These are phyloP conservation scores for Hylodesmum podocarpum DNA, from an alignment of 306 rosid species.

Conservation along the genomic window DNA sequence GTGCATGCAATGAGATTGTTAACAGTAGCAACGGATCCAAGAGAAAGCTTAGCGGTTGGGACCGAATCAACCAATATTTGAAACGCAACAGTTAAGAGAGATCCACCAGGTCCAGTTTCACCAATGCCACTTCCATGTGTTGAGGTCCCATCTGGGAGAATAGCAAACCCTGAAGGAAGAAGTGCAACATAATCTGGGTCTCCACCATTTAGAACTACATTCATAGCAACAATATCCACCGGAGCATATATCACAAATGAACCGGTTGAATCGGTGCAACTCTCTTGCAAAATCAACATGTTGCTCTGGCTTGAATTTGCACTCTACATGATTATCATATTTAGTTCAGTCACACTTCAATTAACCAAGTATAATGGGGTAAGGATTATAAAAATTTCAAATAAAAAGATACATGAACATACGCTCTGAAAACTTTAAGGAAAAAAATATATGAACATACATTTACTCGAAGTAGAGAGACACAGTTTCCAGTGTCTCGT, in stretches of 20 bases:
- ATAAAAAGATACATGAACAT: neutral
- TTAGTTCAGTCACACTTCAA: neutral
- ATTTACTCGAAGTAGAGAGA: conserved; percentile 84
- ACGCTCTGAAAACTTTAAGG: no score
- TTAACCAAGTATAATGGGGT: neutral
- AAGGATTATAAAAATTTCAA: neutral
- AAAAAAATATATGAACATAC: conserved; percentile 44
- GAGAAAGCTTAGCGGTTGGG: conserved; percentile 91
- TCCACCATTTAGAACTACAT: conserved; percentile 86
- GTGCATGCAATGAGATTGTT: conserved; percentile 93
- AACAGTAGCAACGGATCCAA: conserved; percentile 93
- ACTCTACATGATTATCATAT: conserved; percentile 51
- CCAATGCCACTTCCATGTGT: conserved; percentile 36
- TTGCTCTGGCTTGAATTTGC: conserved; percentile 97
- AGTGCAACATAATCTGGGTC: conserved; percentile 96
- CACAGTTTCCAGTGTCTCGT: conserved; percentile 83
- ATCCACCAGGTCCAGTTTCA: conserved; percentile 68
- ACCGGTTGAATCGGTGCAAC: conserved; percentile 77
- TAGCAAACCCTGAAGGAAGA: conserved; percentile 95
- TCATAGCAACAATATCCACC: conserved; percentile 87
- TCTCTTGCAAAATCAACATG: conserved; percentile 93
- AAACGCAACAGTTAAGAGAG: conserved; percentile 88
- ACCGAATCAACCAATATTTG: conserved; percentile 93
- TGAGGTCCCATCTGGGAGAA: conserved; percentile 77
- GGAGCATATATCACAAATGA: conserved; percentile 92